Conservation (phyloP, 1,139 yeast species). For the Blastobotrys ciferrii region DNA sequence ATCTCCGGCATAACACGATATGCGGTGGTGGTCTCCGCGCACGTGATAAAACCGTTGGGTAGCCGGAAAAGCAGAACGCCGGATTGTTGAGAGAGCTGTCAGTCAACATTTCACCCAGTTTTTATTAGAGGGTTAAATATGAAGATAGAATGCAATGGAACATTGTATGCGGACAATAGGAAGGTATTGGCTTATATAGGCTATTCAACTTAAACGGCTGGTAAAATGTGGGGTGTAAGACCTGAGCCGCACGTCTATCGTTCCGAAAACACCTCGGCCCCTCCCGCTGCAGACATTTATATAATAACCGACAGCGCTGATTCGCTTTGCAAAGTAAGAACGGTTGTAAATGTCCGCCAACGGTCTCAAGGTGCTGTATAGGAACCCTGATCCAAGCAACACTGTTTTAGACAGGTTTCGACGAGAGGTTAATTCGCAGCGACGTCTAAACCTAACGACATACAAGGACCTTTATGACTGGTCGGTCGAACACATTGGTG, state of each 20-base stretch:
- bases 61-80: too few relatives aligned
- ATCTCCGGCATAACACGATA: too few relatives aligned
- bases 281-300: neutral
- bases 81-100: too few relatives aligned
- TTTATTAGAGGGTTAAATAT: too few relatives aligned
- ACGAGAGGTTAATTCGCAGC: neutral
- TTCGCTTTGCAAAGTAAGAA: neutral
- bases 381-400: neutral
- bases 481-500: slow-evolving; percentile 1
- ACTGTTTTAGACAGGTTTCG: neutral
- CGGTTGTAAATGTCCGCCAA: neutral
- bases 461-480: slow-evolving; percentile 7
- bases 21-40: too few relatives aligned
- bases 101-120: too few relatives aligned
- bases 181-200: too few relatives aligned
- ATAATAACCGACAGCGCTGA: neutral
- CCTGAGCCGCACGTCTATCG: neutral
- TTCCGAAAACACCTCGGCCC: neutral
- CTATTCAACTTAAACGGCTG: neutral
- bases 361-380: slow-evolving; percentile 1
- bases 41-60: too few relatives aligned
- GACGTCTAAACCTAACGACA: neutral
- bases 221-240: neutral
- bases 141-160: neutral
- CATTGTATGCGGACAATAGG: too few relatives aligned